Evolutionary conservation across 495 filamentous ascomycete genomes (phyloP).

Genomic region (Penicillium subrubescens): DNA sequence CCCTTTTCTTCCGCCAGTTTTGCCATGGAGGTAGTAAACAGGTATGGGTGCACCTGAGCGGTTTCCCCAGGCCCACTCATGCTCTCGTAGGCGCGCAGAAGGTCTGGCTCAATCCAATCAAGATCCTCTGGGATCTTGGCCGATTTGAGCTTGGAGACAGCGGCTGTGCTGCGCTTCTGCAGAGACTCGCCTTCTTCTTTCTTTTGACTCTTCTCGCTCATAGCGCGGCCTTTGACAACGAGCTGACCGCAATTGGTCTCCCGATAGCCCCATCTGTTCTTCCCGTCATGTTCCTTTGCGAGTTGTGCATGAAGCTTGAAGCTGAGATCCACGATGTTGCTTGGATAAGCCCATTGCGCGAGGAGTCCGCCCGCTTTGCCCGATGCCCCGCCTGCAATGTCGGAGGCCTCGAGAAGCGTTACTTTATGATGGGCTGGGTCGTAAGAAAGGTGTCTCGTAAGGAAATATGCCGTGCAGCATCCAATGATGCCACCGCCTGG

Average conservation of each 20-base stretch:
- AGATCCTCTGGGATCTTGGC: conserved; percentile 75
- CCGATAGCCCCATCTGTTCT: conserved; percentile 85
- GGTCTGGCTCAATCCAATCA: conserved; percentile 78
- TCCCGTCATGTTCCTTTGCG: conserved; percentile 81
- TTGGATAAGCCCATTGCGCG: conserved; percentile 91
- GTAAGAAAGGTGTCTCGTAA: conserved; percentile 86
- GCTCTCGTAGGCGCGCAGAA: conserved; percentile 70
- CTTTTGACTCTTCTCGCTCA: conserved; percentile 39
- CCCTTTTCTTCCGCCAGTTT: conserved; percentile 76
- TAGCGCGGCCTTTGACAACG: conserved; percentile 55
- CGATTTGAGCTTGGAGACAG: conserved; percentile 57
- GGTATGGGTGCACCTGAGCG: conserved; percentile 91
- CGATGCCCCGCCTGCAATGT: conserved; percentile 88
- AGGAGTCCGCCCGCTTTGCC: conserved; percentile 94
- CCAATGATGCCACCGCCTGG: conserved; percentile 94
- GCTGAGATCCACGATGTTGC: conserved; percentile 80
- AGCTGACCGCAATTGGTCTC: conserved; percentile 75
- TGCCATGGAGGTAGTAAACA: conserved; percentile 88
- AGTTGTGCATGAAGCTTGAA: conserved; percentile 83
- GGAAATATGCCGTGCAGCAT: conserved; percentile 88
- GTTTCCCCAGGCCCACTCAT: conserved; percentile 83
- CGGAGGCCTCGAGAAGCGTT: conserved; percentile 84
- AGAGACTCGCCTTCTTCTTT: conserved; percentile 53
- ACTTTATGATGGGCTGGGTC: conserved; percentile 74
- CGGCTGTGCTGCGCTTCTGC: conserved; percentile 71